phyloP scores from a whole-genome alignment of 83 land plant species.

The Diphasiastrum complanatum region DNA sequence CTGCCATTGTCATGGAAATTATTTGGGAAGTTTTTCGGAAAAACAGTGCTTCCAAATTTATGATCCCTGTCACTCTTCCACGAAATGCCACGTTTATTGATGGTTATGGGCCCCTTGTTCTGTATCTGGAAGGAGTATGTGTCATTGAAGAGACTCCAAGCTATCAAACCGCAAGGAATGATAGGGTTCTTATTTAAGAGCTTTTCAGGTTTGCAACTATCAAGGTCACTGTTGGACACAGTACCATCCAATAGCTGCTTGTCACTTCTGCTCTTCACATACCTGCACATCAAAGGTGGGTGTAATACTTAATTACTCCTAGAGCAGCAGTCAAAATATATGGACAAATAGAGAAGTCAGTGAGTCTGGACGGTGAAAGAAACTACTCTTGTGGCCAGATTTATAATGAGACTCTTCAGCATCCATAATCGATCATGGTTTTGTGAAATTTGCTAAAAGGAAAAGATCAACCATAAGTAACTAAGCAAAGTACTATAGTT shows the following conservation, averaged over 20 bases:
- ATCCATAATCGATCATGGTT: neutral
- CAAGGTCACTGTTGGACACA: conserved; percentile 8
- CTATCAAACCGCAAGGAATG: conserved; percentile 36
- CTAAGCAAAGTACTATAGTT: neutral
- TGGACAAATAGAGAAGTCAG: too few species aligned
- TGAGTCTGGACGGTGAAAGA: too few species aligned
- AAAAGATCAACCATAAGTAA: neutral
- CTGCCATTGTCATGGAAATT: conserved; percentile 15
- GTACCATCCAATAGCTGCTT: conserved; percentile 27
- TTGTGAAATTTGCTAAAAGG: neutral
- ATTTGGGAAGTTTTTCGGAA: conserved; percentile 28
- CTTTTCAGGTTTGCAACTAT: conserved; percentile 23
- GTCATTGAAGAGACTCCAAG: conserved; percentile 43
- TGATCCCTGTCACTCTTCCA: conserved; percentile 35
- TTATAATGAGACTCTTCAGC: too few species aligned
- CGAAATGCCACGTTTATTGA: conserved; percentile 31
- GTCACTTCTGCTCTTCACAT: conserved; percentile 40
- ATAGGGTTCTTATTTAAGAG: conserved; percentile 6
- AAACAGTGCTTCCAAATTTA: conserved; percentile 23
- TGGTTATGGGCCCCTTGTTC: neutral
- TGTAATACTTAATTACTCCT: too few species aligned
- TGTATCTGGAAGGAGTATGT: conserved; percentile 8
- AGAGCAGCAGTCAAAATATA: too few species aligned
- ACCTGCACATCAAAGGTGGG: conserved; percentile 17
- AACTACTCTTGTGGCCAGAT: too few species aligned